Evolutionary conservation across 371 early-diverging fungal genomes (phyloP).

Genomic region (Haplosporangium sp.): DNA sequence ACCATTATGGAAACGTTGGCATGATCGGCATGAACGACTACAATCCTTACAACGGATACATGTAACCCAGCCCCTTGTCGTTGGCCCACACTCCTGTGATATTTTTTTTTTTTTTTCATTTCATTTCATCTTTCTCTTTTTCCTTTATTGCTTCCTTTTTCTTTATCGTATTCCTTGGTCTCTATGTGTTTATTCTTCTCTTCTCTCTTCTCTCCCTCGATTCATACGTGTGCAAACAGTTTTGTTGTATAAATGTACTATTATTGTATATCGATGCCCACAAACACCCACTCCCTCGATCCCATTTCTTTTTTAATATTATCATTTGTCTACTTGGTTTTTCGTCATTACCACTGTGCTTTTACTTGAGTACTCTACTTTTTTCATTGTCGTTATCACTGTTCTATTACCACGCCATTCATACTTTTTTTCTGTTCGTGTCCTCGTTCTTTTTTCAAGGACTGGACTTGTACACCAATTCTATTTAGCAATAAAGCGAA

Average conservation of each 20-base stretch:
- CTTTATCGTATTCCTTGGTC: background rate
- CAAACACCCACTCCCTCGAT: slow-evolving; percentile 8
- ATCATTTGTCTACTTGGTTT: slow-evolving; percentile 7
- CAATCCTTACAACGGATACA: slow-evolving; percentile 36
- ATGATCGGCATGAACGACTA: slow-evolving; percentile 54
- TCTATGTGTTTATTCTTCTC: background rate
- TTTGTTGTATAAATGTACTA: slow-evolving; percentile 36
- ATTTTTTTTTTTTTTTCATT: slow-evolving; percentile 4
- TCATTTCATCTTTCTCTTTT: background rate
- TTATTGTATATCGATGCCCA: slow-evolving; percentile 32
- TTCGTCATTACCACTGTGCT: slow-evolving; percentile 16
- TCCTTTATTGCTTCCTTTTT: slow-evolving; percentile 4
- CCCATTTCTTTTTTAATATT: slow-evolving; percentile 3
- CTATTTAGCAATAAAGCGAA: slow-evolving; percentile 6
- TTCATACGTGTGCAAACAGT: slow-evolving; percentile 29
- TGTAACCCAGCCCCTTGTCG: slow-evolving; percentile 12
- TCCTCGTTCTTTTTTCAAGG: slow-evolving; percentile 5
- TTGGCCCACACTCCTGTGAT: background rate
- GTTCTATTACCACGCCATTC: slow-evolving; percentile 10
- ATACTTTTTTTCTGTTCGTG: slow-evolving; percentile 10
- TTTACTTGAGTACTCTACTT: slow-evolving; percentile 22
- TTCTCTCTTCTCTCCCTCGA: slow-evolving; percentile 2
- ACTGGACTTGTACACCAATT: slow-evolving; percentile 1
- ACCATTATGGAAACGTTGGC: slow-evolving; percentile 45
- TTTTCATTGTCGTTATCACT: slow-evolving; percentile 10